phyloP scores from a whole-genome alignment of 2,329 filamentous ascomycete species.

The Cercospora berteroae region DNA sequence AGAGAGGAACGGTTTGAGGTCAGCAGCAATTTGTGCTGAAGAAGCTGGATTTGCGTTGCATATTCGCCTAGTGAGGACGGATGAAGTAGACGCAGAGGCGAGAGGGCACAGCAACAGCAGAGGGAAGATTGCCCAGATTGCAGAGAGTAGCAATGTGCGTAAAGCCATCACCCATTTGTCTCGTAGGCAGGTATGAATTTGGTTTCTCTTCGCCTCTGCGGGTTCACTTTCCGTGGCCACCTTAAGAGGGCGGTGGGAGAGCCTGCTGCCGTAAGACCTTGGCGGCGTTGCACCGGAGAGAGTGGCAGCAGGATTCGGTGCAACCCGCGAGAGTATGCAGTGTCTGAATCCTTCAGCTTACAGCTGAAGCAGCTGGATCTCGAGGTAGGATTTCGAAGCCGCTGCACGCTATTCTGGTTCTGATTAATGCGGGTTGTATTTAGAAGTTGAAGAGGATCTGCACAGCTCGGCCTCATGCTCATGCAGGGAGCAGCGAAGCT shows the following conservation, averaged over 20 bases:
- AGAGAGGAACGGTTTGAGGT: neutral
- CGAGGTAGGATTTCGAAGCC: neutral
- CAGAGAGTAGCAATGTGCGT: neutral
- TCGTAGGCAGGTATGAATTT: neutral
- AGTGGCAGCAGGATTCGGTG: neutral
- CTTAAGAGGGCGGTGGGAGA: neutral
- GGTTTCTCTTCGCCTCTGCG: neutral
- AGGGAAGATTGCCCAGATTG: neutral
- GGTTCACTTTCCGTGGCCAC: neutral
- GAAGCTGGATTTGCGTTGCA: neutral
- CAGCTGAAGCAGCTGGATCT: neutral
- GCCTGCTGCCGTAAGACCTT: neutral
- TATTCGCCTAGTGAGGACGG: neutral
- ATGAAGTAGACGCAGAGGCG: neutral
- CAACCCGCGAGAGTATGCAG: neutral
- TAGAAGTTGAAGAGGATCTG: neutral
- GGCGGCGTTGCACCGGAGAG: neutral
- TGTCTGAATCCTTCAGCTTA: neutral
- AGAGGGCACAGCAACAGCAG: neutral
- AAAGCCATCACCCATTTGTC: neutral
- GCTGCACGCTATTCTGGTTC: neutral
- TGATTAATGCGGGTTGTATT: neutral
- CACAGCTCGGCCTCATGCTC: neutral
- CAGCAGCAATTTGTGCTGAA: neutral
- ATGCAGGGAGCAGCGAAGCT: neutral